Evolutionary conservation across 768 basidiomycete genomes (phyloP).

Genomic region (Lactifluus volemus): DNA sequence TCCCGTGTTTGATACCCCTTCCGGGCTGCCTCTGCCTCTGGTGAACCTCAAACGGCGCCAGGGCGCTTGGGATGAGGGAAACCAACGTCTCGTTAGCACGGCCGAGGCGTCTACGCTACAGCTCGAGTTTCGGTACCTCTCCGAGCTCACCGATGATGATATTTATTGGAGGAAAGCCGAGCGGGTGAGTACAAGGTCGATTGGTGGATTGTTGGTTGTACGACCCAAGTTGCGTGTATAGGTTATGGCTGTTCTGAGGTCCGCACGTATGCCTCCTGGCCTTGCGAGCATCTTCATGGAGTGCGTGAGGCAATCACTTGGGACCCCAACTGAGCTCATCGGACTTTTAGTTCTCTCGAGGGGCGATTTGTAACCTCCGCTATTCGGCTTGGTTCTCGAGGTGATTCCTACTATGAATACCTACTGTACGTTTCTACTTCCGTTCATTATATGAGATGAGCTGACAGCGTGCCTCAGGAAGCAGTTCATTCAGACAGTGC

Average conservation of each 20-base stretch:
- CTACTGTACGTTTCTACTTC: slow-evolving; percentile 45
- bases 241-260: slow-evolving; percentile 66
- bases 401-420: slow-evolving; percentile 93
- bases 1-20: slow-evolving; percentile 71
- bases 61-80: slow-evolving; percentile 54
- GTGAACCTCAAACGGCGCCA: slow-evolving; percentile 59
- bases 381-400: slow-evolving; percentile 85
- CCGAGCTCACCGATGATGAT: slow-evolving; percentile 64
- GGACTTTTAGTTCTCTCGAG: slow-evolving; percentile 32
- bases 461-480: slow-evolving; percentile 34
- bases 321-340: neutral
- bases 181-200: slow-evolving; percentile 34
- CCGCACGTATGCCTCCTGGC: slow-evolving; percentile 54
- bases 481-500: slow-evolving; percentile 69
- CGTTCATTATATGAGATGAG: slow-evolving; percentile 1
- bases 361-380: slow-evolving; percentile 56
- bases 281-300: slow-evolving; percentile 79
- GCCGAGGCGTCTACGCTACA: slow-evolving; percentile 88
- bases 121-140: slow-evolving; percentile 87
- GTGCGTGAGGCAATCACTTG: slow-evolving; percentile 31
- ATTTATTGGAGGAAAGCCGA: slow-evolving; percentile 78
- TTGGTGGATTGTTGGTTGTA: neutral
- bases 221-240: slow-evolving; percentile 19
- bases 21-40: slow-evolving; percentile 72
- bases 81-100: slow-evolving; percentile 57